Evolutionary conservation across 768 basidiomycete genomes (phyloP), one percentile per base, ranked within the genome.

Genomic region (Tricholomella constricta): DNA sequence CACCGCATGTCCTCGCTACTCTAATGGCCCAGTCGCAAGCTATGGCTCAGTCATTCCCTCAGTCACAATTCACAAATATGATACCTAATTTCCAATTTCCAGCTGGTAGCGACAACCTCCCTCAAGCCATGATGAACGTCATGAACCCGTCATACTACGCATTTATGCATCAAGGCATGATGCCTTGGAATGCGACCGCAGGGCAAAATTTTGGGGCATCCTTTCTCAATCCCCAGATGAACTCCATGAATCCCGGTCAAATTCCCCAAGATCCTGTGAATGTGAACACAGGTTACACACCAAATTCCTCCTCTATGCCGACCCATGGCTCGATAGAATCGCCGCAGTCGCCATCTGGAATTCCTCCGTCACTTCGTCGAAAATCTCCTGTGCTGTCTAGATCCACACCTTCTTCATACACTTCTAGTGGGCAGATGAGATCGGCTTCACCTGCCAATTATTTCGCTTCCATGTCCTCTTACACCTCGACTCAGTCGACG

Each of bases 361-460:
- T 60, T 31, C 59, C 54, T 31, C 41, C 34, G 55, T 67, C 55
- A 52, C 52, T 47, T 45, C 48, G 55, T 23, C 55, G 47, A 27
- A 59, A 57, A 53, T 51, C 60, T 2, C 56, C 55, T 19, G 41
- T 51, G 6, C 8, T 37, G 2, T 44, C 59, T 26, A 38, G 44
- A 40, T 58, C 48, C 7, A 53, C 58, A 19, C 52, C 57, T 22
- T 29, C 55, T 14, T 55, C 45, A 20, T 34, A 51, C 15, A 25
- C 35, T 25, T 41, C 55, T 8, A 46, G 57, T 15, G 36, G 42
- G 40, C 36, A 47, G 50, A 55, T 34, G 50, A 55, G 52, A 48
- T 55, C 54, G 25, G 37, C 15, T 20, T 55, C 51, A 10, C 48
- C 59, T 20, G 37, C 53, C 31, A 54, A 26, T 31, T 47, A 25